phyloP scores from a whole-genome alignment of 2,329 filamentous ascomycete genomes.

The Albifimbria verrucaria region DNA sequence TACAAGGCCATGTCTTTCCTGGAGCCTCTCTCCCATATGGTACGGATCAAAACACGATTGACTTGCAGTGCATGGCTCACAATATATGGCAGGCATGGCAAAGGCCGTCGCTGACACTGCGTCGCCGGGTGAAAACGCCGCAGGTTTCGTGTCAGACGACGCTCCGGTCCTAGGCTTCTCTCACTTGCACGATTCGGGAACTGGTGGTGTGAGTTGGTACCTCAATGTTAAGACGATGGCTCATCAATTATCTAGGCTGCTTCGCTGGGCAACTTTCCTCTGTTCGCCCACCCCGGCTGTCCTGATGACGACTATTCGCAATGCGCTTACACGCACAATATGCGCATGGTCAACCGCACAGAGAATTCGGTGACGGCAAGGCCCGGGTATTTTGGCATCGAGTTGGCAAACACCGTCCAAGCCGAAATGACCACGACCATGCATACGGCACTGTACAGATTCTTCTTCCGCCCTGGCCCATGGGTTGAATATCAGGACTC shows the following conservation, averaged over 20 bases:
- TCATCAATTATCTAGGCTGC: conserved; percentile 23
- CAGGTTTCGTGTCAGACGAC: conserved; percentile 45
- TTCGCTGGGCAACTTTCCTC: conserved; percentile 49
- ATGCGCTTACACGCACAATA: conserved; percentile 49
- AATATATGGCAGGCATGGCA: conserved; percentile 16
- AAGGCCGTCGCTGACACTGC: conserved; percentile 18
- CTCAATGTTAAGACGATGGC: not conserved
- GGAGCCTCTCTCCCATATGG: conserved; percentile 47
- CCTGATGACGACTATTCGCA: conserved; percentile 38
- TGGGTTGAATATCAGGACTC: conserved; percentile 17
- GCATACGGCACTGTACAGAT: conserved; percentile 59
- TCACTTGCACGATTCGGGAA: conserved; percentile 45
- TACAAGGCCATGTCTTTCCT: conserved; percentile 43
- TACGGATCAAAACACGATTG: not conserved
- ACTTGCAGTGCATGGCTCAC: not conserved
- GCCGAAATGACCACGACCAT: conserved; percentile 61
- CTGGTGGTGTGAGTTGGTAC: conserved; percentile 14
- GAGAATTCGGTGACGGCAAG: conserved; percentile 50
- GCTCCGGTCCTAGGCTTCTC: conserved; percentile 46
- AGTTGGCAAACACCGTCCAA: conserved; percentile 52
- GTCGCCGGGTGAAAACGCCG: conserved; percentile 35
- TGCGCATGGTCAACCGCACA: conserved; percentile 44
- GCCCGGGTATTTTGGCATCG: conserved; percentile 61
- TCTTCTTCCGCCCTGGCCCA: conserved; percentile 44
- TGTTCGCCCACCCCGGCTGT: conserved; percentile 47